phyloP scores from a whole-genome alignment of 306 rosid genomes.

The Cicer chorassanicum region DNA sequence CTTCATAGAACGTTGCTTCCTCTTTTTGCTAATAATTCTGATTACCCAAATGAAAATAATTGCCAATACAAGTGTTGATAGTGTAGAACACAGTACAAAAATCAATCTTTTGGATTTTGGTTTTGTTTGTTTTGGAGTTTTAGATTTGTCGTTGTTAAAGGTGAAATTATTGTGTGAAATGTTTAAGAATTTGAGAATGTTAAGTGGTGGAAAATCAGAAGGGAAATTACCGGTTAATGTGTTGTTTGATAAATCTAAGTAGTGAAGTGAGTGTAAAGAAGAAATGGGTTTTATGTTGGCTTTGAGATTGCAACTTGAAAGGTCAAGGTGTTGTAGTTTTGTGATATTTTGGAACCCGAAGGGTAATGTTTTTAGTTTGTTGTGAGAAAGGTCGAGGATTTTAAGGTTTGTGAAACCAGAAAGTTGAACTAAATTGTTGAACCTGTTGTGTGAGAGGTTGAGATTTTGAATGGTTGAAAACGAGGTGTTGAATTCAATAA shows the following conservation, averaged over 20 bases:
- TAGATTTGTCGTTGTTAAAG: slow-evolving; percentile 31
- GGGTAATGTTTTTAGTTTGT: slow-evolving; percentile 55
- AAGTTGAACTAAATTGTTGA: slow-evolving; percentile 58
- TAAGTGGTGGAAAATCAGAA: slow-evolving; percentile 67
- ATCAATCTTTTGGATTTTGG: slow-evolving; percentile 48
- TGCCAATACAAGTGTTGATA: slow-evolving; percentile 42
- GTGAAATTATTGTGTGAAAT: slow-evolving; percentile 63
- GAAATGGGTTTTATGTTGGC: slow-evolving; percentile 63
- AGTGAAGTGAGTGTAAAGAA: slow-evolving; percentile 54
- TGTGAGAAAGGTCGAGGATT: slow-evolving; percentile 70
- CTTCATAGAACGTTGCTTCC: slow-evolving; percentile 42
- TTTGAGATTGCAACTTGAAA: slow-evolving; percentile 61
- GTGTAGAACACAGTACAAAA: slow-evolving; percentile 45
- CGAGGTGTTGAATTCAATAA: slow-evolving; percentile 37
- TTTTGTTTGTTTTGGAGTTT: slow-evolving; percentile 34
- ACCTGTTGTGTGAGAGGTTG: slow-evolving; percentile 74
- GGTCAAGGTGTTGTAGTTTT: slow-evolving; percentile 55
- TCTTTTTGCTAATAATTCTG: slow-evolving; percentile 42
- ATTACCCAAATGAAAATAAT: slow-evolving; percentile 36
- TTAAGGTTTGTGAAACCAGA: slow-evolving; percentile 56
- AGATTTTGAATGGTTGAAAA: slow-evolving; percentile 59
- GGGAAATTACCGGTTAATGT: slow-evolving; percentile 68
- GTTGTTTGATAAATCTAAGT: slow-evolving; percentile 75
- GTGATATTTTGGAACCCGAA: slow-evolving; percentile 59
- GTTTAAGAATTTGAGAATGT: slow-evolving; percentile 56